Base-by-base conservation (phyloP, 495 filamentous ascomycete genomes). In the Xylaria grammica region DNA sequence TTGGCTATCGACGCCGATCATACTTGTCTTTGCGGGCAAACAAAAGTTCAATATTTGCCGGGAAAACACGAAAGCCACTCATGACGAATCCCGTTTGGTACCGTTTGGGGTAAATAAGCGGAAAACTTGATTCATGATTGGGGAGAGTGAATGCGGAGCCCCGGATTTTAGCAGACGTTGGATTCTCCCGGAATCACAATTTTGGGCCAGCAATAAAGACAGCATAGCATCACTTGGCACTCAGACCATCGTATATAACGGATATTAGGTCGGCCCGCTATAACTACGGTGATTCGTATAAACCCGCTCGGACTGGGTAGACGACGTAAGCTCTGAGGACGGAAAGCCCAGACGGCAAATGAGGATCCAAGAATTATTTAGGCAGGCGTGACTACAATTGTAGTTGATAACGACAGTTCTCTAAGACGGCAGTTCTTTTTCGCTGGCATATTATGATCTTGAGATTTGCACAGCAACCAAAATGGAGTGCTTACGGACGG, bases 121-220 rank as follows among this genome's bases (percentile, higher is more conserved):
- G 9, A 19, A 27, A 30, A 10, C 20, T 9, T 10, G 34, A 19
- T 17, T 27, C 30, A 9, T 62, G 46, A 52, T 52, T 62, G 59
- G 59, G 27, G 46, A 52, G 10, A 4, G 8, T 36, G 7, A 13
- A 20, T 44, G n/a, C 59, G 59, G 49, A 50, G 34, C 26, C 32
- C 20, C 59, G 36, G 13, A 51, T 9, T 51, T 40, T 27, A 26
- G 27, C 32, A 51, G 26, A 27, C 19, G 7, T 27, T 42, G 20
- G 46, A 62, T 52, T 62, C 48, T 62, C 46, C 59, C 59, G 59
- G 59, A 44, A 62, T 30, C n/a, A 32, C 30, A 62, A 59, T 48
- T 27, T 59, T 19, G 29, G 42, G 7, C 54, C 27, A 59, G 56
- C n/a, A 59, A 59, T 48, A 59, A 42, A 42, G 24, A 40, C 32